A percentile compares a stretch with the other conserved stretches of the same genome.
phyloP scores from a whole-genome alignment of 2,329 filamentous ascomycete species.

The Bimuria novae-zelandiae region DNA sequence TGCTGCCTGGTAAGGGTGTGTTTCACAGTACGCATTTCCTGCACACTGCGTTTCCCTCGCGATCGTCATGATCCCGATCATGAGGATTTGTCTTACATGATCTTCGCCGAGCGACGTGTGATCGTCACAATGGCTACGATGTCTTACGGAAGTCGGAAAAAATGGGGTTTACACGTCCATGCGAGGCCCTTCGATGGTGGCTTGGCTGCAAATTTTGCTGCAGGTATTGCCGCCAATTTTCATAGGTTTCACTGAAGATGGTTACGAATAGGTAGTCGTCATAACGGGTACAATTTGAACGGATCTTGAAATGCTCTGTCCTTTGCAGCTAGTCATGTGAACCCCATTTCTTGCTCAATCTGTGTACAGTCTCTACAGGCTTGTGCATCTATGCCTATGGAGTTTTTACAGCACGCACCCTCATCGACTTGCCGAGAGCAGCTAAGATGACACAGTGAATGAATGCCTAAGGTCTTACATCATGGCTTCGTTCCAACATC shows the following conservation, averaged over 20 bases:
- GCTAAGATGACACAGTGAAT: no score
- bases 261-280: conserved; percentile 14
- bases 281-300: conserved; percentile 3
- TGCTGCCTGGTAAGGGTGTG: conserved; percentile 30
- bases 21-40: not conserved
- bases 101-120: conserved; percentile 1
- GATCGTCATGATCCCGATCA: not conserved
- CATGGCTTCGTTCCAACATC: no score
- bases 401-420: no score
- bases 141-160: not conserved
- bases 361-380: no score
- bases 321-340: no score
- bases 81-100: not conserved
- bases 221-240: conserved; percentile 20
- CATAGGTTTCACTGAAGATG: conserved; percentile 2
- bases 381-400: no score
- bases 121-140: conserved; percentile 3
- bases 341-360: no score
- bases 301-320: no score
- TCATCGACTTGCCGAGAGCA: no score
- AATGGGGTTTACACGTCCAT: conserved; percentile 6
- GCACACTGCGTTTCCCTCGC: not conserved
- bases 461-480: no score
- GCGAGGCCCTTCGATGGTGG: conserved; percentile 16
- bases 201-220: conserved; percentile 14